A percentile compares a stretch with the other conserved stretches of the same genome.
phyloP scores from a whole-genome alignment of 208 protist species.

The Acanthamoeba quina region DNA sequence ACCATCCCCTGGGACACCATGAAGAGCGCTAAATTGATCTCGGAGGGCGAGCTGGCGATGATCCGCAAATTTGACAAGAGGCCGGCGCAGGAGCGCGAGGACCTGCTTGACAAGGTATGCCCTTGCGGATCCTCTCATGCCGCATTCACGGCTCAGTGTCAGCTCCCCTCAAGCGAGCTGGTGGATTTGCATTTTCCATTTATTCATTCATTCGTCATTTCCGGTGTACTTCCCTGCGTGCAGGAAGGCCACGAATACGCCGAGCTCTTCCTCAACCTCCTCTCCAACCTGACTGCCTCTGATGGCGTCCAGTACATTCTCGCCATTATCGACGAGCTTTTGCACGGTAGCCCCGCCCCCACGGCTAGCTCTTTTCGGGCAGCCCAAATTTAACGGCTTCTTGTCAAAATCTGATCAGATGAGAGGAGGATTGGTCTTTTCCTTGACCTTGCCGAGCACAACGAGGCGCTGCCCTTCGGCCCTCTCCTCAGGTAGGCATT shows the following conservation, averaged over 20 bases:
- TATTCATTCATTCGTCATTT: background rate
- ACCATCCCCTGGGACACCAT: constrained; percentile 25
- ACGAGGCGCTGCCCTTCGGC: constrained; percentile 18
- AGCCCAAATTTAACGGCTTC: background rate
- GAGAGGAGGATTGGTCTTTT: constrained; percentile 15
- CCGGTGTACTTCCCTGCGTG: background rate
- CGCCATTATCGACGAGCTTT: constrained; percentile 33
- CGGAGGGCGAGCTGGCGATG: constrained; percentile 34
- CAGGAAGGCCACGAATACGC: constrained; percentile 40
- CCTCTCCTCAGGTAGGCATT: constrained; percentile 26
- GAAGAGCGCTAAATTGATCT: constrained; percentile 48
- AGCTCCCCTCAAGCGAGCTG: background rate
- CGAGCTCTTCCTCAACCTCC: constrained; percentile 24
- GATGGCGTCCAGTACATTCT: constrained; percentile 50
- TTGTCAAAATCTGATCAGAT: background rate
- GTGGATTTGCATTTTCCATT: background rate
- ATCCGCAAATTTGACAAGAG: constrained; percentile 44
- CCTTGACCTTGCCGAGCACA: constrained; percentile 12
- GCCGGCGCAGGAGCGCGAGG: background rate
- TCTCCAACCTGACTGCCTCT: constrained; percentile 27
- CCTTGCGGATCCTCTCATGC: background rate
- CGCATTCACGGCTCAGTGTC: background rate
- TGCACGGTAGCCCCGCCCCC: background rate
- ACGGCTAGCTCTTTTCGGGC: background rate
- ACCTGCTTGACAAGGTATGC: background rate